phyloP scores from a whole-genome alignment of 768 basidiomycete genomes.

The Aureoboletus auriporus region DNA sequence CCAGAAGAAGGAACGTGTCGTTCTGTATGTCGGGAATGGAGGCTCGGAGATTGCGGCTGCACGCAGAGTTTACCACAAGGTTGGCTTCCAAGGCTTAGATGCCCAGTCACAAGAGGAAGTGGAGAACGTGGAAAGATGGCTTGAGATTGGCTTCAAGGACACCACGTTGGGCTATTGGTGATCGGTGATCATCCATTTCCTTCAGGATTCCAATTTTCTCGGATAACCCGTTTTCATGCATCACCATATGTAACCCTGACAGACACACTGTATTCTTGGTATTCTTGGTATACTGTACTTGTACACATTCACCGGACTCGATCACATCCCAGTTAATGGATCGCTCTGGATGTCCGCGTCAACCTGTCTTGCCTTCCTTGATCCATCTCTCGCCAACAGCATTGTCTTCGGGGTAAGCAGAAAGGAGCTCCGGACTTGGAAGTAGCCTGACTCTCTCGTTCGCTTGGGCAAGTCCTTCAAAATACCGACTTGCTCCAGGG shows the following conservation, averaged over 20 bases:
- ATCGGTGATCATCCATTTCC: constrained; percentile 45
- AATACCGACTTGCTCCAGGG: constrained; percentile 32
- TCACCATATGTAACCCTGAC: not conserved
- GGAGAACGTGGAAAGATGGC: constrained; percentile 50
- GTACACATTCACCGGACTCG: constrained; percentile 1
- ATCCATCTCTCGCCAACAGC: constrained; percentile 35
- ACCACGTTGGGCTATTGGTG: constrained; percentile 64
- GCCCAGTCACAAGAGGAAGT: constrained; percentile 23
- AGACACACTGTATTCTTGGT: not conserved
- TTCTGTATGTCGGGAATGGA: constrained; percentile 68
- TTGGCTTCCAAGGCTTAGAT: constrained; percentile 62
- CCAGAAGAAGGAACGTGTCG: constrained; percentile 43
- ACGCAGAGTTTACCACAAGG: constrained; percentile 52
- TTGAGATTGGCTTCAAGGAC: constrained; percentile 61
- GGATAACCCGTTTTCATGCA: not conserved
- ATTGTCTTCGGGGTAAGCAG: constrained; percentile 47
- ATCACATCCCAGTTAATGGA: not conserved
- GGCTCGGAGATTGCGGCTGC: constrained; percentile 44
- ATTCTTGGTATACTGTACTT: too few species aligned
- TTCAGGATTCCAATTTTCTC: not conserved
- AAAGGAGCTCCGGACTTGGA: constrained; percentile 39
- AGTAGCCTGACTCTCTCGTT: constrained; percentile 35
- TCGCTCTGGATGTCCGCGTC: not conserved
- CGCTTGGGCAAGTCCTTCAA: constrained; percentile 29
- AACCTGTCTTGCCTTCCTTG: constrained; percentile 11